Conservation (phyloP, 139 green algal species). For the Chlamydomonas incerta region DNA sequence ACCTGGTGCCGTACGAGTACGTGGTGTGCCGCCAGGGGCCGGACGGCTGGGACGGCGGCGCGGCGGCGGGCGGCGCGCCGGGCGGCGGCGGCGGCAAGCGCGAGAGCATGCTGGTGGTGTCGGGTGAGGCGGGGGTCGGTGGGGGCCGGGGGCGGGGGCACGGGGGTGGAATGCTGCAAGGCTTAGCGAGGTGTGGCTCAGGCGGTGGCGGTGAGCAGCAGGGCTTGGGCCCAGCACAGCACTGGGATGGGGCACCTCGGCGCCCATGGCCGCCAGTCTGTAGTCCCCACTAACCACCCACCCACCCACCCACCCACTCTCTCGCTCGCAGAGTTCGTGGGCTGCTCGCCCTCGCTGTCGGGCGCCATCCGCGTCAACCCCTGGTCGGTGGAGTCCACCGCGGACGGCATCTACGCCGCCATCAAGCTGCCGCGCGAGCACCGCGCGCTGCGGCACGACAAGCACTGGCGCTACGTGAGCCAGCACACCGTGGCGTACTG, state of each 20-base stretch:
- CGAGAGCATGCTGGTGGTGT: conserved; percentile 89
- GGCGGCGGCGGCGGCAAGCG: conserved; percentile 5
- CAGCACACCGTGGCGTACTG: conserved; percentile 96
- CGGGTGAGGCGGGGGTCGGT: conserved; percentile 41
- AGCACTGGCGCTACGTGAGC: conserved; percentile 97
- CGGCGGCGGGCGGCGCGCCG: background rate
- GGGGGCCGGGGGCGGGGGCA: too few relatives aligned
- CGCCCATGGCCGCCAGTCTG: too few relatives aligned
- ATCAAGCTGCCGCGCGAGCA: conserved; percentile 78
- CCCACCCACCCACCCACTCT: background rate
- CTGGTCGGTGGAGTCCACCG: conserved; percentile 92
- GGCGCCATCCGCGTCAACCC: conserved; percentile 98
- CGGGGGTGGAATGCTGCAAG: too few relatives aligned
- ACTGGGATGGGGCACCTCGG: too few relatives aligned
- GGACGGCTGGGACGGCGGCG: conserved; percentile 32
- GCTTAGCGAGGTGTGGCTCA: too few relatives aligned
- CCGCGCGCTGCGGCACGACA: conserved; percentile 89
- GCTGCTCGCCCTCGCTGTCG: conserved; percentile 93
- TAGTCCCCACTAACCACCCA: too few relatives aligned
- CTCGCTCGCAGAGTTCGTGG: conserved; percentile 93
- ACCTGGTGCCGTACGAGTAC: conserved; percentile 99
- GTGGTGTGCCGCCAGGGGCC: conserved; percentile 92
- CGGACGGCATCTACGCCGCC: conserved; percentile 91
- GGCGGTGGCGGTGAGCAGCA: too few relatives aligned
- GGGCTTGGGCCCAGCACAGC: too few relatives aligned